A percentile compares a stretch with the other conserved stretches of the same genome.
Evolutionary conservation across 1,284 basidiomycete genomes (phyloP).

Genomic region (Stereum hirsutum): DNA sequence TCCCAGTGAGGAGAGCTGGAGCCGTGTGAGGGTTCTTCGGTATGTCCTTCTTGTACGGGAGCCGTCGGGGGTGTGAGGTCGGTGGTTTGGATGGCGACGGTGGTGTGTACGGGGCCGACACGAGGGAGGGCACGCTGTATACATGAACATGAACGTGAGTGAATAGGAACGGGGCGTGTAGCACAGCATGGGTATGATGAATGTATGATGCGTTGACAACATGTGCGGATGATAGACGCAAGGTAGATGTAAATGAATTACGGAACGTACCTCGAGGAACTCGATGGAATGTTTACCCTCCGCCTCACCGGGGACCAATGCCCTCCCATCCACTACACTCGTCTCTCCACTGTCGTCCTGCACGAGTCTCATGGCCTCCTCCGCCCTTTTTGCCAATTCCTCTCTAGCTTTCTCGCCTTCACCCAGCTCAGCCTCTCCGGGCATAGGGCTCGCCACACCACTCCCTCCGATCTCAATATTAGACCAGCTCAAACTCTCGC

Average conservation of each 20-base stretch:
- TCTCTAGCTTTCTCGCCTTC: no score
- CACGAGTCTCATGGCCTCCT: constrained; percentile 15
- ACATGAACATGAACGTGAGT: not conserved
- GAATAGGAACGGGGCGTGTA: not conserved
- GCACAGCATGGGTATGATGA: constrained; percentile 15
- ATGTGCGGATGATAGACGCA: constrained; percentile 33
- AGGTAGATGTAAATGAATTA: constrained; percentile 29
- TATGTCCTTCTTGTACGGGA: constrained; percentile 8
- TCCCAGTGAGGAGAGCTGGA: constrained; percentile 43
- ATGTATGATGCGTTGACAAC: constrained; percentile 21
- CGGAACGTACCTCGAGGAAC: not conserved
- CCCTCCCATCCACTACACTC: constrained; percentile 31
- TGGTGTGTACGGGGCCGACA: constrained; percentile 1
- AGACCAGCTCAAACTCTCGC: no score
- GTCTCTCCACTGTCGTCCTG: constrained; percentile 43
- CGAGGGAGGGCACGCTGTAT: not conserved
- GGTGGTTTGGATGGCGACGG: not conserved
- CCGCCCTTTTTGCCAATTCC: constrained; percentile 6
- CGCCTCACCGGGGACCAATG: no score
- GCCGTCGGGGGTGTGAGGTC: constrained; percentile 5
- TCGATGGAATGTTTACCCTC: constrained; percentile 10
- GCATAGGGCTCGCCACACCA: no score
- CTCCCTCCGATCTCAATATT: no score
- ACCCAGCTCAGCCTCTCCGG: no score
- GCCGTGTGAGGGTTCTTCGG: constrained; percentile 3